These are phyloP conservation scores for Colletotrichum lindemuthianum DNA, from an alignment of 2,329 filamentous ascomycete species.

Conservation along the genomic window DNA sequence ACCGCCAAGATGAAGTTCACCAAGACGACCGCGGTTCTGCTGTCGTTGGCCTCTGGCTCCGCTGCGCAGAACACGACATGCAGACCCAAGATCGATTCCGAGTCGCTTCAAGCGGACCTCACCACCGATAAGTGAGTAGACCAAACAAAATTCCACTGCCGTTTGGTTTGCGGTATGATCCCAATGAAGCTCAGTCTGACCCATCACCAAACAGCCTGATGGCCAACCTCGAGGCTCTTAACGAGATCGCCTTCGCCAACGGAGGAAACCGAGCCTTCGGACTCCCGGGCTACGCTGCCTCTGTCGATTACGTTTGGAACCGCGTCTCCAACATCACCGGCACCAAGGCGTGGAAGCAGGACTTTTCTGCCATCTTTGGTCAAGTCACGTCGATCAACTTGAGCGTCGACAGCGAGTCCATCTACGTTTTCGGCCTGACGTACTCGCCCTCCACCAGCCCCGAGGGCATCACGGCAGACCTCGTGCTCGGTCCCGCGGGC, in stretches of 20 bases:
- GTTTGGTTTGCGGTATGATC: too few relatives aligned
- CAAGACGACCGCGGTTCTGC: conserved; percentile 16
- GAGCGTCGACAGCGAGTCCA: conserved; percentile 39
- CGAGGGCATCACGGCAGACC: conserved; percentile 50
- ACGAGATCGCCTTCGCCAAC: conserved; percentile 58
- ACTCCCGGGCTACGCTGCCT: conserved; percentile 59
- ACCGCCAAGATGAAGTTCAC: conserved; percentile 34
- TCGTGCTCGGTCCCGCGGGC: conserved; percentile 43
- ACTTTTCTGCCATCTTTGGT: conserved; percentile 52
- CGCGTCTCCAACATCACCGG: conserved; percentile 52
- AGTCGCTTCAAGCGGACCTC: conserved; percentile 34
- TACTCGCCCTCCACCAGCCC: conserved; percentile 58
- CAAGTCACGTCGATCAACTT: conserved; percentile 33
- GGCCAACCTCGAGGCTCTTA: conserved; percentile 57
- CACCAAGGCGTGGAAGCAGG: conserved; percentile 55
- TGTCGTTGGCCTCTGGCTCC: conserved; percentile 29
- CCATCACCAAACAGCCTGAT: conserved; percentile 47
- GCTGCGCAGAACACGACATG: conserved; percentile 27
- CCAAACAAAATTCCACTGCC: neutral
- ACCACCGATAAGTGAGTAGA: conserved; percentile 33
- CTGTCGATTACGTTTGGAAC: conserved; percentile 60
- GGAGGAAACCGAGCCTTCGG: conserved; percentile 65
- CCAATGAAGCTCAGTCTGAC: neutral
- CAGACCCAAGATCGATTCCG: conserved; percentile 35
- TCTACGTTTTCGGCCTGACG: conserved; percentile 48